Base-by-base conservation (phyloP, 805 yeast genomes). In the Kuraishia molischiana region DNA sequence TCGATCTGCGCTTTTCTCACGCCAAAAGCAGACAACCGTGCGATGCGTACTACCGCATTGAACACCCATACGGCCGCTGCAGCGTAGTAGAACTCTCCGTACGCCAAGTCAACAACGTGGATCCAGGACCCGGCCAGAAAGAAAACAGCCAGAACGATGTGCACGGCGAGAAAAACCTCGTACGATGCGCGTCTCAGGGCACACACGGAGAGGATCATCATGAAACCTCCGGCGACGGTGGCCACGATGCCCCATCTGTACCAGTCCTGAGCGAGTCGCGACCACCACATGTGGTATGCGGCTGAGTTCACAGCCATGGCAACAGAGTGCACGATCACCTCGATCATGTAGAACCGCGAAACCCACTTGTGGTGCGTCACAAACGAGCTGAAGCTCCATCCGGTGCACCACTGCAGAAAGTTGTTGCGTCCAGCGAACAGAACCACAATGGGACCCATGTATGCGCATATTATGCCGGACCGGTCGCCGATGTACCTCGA, bases 341-440 rank as follows among this genome's bases (percentile, higher is more conserved):
- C 56, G 2, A 66, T 36, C 26, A 59, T 53, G 2, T 62, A 50
- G 11, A 67, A 53, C 42, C 84, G 62, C 1, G 77, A 66, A 6
- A 74, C 44, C 59, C 80, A 77, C 37, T 79, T 65, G 51, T 79
- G 85, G 47, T 68, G 72, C 22, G 71, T 59, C 33, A 76, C 61
- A 50, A 74, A 79, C 17, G 79, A 64, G 0, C 78, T 56, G 41
- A 58, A 68, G 13, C 62, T 61, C 79, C 81, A 73, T 18, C 79
- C 71, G 1, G 85, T 73, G 15, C 72, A 14, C 72, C 74, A 72
- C 42, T 69, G 76, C 40, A 79, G 52, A 36, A 79, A 52, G 49
- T 78, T 79, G 53, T 79, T 79, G 46, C 85, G 58, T 32, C 82
- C 75, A 2, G 83, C 77, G 50, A 78, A 76, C 36, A 77, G 53